These are phyloP conservation scores for Amanita pseudoporphyria DNA, from an alignment of 768 basidiomycete species.

Conservation along the genomic window DNA sequence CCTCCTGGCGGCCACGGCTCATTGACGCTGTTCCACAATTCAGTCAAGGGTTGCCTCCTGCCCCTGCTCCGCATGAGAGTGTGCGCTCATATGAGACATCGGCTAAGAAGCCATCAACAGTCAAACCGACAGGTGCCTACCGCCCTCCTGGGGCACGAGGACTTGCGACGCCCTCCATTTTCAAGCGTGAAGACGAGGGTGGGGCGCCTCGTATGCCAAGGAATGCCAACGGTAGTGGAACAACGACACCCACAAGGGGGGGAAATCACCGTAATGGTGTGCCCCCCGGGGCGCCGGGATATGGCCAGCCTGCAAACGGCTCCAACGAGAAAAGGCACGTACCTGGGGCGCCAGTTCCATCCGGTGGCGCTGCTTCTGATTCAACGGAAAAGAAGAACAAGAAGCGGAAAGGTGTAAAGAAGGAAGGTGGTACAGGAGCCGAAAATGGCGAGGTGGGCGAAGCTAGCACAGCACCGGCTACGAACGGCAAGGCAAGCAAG, in stretches of 20 bases:
- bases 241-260: conserved; percentile 51
- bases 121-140: conserved; percentile 81
- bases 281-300: conserved; percentile 11
- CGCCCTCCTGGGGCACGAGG: conserved; percentile 92
- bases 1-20: conserved; percentile 69
- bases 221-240: conserved; percentile 35
- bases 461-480: conserved; percentile 5
- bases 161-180: conserved; percentile 77
- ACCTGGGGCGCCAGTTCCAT: conserved; percentile 62
- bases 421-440: conserved; percentile 22
- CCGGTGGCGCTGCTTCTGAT: conserved; percentile 29
- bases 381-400: conserved; percentile 37
- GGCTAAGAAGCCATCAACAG: conserved; percentile 40
- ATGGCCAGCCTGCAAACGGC: conserved; percentile 25
- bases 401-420: conserved; percentile 47
- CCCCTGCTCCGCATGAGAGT: conserved; percentile 56
- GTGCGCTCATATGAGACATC: conserved; percentile 39
- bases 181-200: conserved; percentile 88
- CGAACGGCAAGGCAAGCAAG: conserved; percentile 26
- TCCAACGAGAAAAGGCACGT: conserved; percentile 43
- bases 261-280: conserved; percentile 47
- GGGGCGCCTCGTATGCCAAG: conserved; percentile 42
- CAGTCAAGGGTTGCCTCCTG: conserved; percentile 51
- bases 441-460: conserved; percentile 13
- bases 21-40: conserved; percentile 61